These are phyloP conservation scores for Colletotrichum navitas DNA, from an alignment of 2,329 filamentous ascomycete genomes.

Conservation along the genomic window DNA sequence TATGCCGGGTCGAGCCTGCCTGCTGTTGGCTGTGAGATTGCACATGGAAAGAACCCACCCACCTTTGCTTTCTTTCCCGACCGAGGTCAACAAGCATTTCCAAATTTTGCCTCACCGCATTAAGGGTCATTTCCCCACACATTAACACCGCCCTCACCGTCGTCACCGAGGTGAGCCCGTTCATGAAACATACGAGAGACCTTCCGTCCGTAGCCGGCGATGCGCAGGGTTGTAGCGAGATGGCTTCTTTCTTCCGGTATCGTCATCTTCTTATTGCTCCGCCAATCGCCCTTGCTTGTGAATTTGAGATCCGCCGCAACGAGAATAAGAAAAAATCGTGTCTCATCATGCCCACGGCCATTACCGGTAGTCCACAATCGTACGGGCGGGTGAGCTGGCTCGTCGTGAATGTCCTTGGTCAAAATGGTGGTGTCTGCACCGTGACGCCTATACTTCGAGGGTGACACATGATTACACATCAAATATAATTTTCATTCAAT, in stretches of 20 bases:
- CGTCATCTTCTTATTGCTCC: background rate
- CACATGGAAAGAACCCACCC: constrained; percentile 6
- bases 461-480: background rate
- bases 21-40: constrained; percentile 24
- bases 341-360: constrained; percentile 3
- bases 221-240: background rate
- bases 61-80: background rate
- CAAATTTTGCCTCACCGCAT: constrained; percentile 24
- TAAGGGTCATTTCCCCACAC: constrained; percentile 9
- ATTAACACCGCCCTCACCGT: background rate
- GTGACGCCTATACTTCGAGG: background rate
- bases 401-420: background rate
- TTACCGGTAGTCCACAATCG: background rate
- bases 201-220: background rate
- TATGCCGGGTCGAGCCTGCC: constrained; percentile 25
- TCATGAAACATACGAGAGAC: background rate
- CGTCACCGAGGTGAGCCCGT: constrained; percentile 33
- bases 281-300: background rate
- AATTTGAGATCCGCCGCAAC: background rate
- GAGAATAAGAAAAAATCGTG: constrained; percentile 2
- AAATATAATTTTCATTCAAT: background rate
- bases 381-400: constrained; percentile 13
- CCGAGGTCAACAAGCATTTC: constrained; percentile 2
- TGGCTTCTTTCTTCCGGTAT: background rate
- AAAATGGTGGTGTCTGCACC: background rate